Evolutionary conservation across 306 rosid species (phyloP), one percentile per base, ranked within the genome.

Genomic region (Psophocarpus tetragonolobus): DNA sequence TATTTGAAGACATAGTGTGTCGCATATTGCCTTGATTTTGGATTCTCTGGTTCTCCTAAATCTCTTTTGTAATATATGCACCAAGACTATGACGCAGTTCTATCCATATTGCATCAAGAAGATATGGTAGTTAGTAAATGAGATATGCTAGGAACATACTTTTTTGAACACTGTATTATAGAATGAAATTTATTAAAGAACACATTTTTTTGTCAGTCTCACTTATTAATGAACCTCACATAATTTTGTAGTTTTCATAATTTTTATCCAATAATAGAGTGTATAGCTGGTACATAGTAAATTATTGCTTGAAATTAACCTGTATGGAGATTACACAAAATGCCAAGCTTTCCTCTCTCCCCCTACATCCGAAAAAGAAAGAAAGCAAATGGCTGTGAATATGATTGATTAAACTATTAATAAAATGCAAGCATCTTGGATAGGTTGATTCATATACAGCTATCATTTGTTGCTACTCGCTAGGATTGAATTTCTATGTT

Each of bases 391-490:
- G 13, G n/a, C 36, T 48, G 33, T 13, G 12, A 30, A 33, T 63
- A 23, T 76, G 54, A 53, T 54, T 35, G 17, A 68, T 56, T 58
- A 44, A 60, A 21, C 39, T 78, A 3, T 58, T 11, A 24, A 26
- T 61, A 35, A 36, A 29, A 71, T 50, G 33, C 30, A 20, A 69
- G 71, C 20, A 4, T 51, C 26, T 77, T 65, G 58, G 38, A 33
- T 36, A 73, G 24, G 62, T 54, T 65, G 30, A 45, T 77, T 77
- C 50, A 14, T 72, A 56, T 72, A 24, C 47, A 23, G 69, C 72
- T 75, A 47, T 12, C 56, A 11, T 72, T 61, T 5, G 12, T 62
- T 57, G 58, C 51, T 65, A 18, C 2, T 48, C 8, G 2, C 60
- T 7, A 17, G 54, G 51, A 54, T 67, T 53, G 13, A 73, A 68